Evolutionary conservation across 257 asterid genomes (phyloP), one percentile per base, ranked within the genome.

Genomic region (Parsonsia alboflavescens): DNA sequence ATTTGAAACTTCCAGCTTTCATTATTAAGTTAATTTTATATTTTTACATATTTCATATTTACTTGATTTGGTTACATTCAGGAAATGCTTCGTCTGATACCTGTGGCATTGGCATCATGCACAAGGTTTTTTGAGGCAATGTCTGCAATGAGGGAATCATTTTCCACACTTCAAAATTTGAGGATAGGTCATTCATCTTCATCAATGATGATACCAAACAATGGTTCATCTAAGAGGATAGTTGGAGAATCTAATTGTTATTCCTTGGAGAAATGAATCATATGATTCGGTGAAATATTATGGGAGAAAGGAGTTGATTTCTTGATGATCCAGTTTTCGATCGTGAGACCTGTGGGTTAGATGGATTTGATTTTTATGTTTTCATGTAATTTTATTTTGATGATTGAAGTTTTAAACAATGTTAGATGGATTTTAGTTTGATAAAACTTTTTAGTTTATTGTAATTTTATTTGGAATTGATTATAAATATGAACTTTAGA

Each of bases 1-100:
- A 33, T 52, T 19, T 52, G 33, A 49, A 70, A 71, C 10, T 71
- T 19, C 66, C 19, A 53, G 11, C n/a, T 8, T 19, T 30, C 33
- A 10, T 17, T 61, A 22, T 8, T 49, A 10, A n/a, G 50, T 28
- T 39, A 6, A 44, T 73, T 7, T 41, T 73, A 6, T 26, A 17
- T 16, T 53, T n/a, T 33, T 42, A 3, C 15, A 6, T 15, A 30
- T 49, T 6, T 26, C 30, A 0, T 17, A 4, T 3, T 13, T 59
- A 48, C 50, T 50, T 49, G 42, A 75, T 11, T 17, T 6, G 33
- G n/a, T 67, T 15, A 70, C 58, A 30, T 80, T 76, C 78, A 91
- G 97, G 98, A 93, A 86, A 91, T 93, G 97, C 95, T 91, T 30
- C 93, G 97, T 59, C 98, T 97, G 15, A 93, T 93, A 76, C 98